Conservation (phyloP, 148 eudicot genomes). For the Rhododendron ovatum region DNA sequence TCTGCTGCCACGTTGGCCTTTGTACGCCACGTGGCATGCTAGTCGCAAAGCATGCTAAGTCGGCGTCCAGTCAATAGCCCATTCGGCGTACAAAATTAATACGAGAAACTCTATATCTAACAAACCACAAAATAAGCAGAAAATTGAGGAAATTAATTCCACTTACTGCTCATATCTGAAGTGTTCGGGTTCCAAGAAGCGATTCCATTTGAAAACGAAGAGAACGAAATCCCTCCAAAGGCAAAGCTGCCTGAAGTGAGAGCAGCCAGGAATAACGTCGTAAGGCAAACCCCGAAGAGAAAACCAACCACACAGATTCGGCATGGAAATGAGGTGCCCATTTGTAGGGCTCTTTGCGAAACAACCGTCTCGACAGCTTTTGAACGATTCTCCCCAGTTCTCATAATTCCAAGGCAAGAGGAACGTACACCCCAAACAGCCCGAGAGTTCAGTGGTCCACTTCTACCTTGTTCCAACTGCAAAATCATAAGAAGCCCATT, state of each 20-base stretch:
- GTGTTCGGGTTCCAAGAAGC: constrained; percentile 33
- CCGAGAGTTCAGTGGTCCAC: not conserved
- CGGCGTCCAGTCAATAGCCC: not conserved
- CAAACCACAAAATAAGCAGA: not conserved
- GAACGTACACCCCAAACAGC: not conserved
- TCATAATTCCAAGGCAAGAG: not conserved
- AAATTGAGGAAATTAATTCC: not conserved
- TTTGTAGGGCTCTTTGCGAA: constrained; percentile 68
- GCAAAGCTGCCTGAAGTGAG: constrained; percentile 59
- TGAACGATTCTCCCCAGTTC: constrained; percentile 10
- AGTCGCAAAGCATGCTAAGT: not conserved
- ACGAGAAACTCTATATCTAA: not conserved
- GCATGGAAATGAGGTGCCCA: constrained; percentile 84
- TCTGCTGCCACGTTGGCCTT: too few relatives aligned
- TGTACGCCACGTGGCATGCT: too few relatives aligned
- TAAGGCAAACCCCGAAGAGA: constrained; percentile 72
- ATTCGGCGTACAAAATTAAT: not conserved
- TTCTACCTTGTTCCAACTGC: constrained; percentile 8
- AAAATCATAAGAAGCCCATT: not conserved
- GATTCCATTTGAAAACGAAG: constrained; percentile 38
- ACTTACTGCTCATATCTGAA: constrained; percentile 48
- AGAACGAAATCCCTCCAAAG: constrained; percentile 39
- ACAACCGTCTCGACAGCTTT: constrained; percentile 64
- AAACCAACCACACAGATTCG: constrained; percentile 89
- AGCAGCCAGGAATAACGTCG: constrained; percentile 70